phyloP scores from a whole-genome alignment of 768 basidiomycete species.

The Arthromyces matolae region DNA sequence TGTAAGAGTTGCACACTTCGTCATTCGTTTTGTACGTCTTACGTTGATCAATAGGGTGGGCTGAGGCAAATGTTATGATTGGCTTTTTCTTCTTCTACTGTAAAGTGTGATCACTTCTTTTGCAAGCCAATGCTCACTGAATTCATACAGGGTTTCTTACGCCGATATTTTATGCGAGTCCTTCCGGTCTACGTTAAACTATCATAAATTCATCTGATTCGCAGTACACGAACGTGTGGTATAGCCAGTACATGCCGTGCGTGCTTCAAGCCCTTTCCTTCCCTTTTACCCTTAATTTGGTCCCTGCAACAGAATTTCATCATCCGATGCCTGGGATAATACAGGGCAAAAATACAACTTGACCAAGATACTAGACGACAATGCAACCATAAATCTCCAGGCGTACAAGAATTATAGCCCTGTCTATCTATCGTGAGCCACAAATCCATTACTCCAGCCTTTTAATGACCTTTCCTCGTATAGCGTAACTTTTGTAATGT shows the following conservation, averaged over 20 bases:
- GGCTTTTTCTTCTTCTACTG: conserved; percentile 68
- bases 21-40: conserved; percentile 1
- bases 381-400: conserved; percentile 36
- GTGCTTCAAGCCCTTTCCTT: conserved; percentile 17
- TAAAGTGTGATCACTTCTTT: conserved; percentile 22
- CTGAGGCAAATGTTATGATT: conserved; percentile 62
- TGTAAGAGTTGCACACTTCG: conserved; percentile 27
- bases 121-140: background rate
- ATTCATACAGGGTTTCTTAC: conserved; percentile 41
- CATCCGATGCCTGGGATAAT: conserved; percentile 57
- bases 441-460: background rate
- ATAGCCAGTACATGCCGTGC: conserved; percentile 55
- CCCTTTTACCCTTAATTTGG: conserved; percentile 1
- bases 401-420: conserved; percentile 49
- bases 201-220: conserved; percentile 14
- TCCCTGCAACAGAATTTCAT: conserved; percentile 33
- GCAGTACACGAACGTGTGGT: conserved; percentile 53
- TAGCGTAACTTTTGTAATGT: conserved; percentile 52
- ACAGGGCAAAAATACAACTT: conserved; percentile 45
- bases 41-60: conserved; percentile 52
- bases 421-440: conserved; percentile 40
- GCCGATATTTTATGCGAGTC: conserved; percentile 43
- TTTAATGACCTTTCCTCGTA: background rate
- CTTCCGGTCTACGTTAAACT: background rate
- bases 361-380: conserved; percentile 34